A percentile compares a stretch with the other conserved stretches of the same genome.
Evolutionary conservation across 2,329 filamentous ascomycete species (phyloP).

Genomic region (Fusarium sororula): DNA sequence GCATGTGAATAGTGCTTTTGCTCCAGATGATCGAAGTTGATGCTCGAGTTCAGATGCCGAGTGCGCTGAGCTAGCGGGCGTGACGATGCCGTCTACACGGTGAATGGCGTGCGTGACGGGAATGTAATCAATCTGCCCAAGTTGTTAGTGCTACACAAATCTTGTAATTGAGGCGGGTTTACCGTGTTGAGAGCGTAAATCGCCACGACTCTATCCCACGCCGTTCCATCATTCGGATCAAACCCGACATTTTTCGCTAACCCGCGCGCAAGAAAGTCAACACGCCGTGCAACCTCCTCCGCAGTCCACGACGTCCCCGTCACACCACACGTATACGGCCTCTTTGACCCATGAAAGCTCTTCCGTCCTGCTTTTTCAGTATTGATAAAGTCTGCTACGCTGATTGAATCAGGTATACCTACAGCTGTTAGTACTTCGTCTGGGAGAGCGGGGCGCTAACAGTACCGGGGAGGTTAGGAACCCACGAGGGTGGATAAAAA

Average conservation of each 20-base stretch:
- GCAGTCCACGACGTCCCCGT: constrained; percentile 73
- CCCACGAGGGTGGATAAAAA: constrained; percentile 19
- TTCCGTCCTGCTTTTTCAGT: constrained; percentile 56
- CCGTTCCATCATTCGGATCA: constrained; percentile 72
- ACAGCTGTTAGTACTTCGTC: rapidly evolving
- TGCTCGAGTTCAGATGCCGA: constrained; percentile 74
- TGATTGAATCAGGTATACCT: constrained; percentile 40
- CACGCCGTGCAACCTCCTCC: constrained; percentile 69
- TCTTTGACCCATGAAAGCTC: constrained; percentile 68
- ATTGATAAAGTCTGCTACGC: constrained; percentile 81
- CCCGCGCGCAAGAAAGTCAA: constrained; percentile 74
- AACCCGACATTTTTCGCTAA: constrained; percentile 73
- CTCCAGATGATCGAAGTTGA: constrained; percentile 74
- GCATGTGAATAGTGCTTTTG: constrained; percentile 79
- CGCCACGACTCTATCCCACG: constrained; percentile 83
- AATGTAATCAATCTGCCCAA: constrained; percentile 73
- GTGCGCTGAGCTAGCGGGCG: constrained; percentile 79
- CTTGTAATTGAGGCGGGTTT: rapidly evolving
- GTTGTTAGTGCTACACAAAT: rapidly evolving
- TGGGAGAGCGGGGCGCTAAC: neutral
- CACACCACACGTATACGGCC: constrained; percentile 81
- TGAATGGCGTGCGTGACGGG: constrained; percentile 81
- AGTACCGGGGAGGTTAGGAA: constrained; percentile 14
- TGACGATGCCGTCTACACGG: constrained; percentile 75
- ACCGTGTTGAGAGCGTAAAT: constrained; percentile 84